Conservation (phyloP, 495 filamentous ascomycete genomes). For the Xylaria venustula region DNA sequence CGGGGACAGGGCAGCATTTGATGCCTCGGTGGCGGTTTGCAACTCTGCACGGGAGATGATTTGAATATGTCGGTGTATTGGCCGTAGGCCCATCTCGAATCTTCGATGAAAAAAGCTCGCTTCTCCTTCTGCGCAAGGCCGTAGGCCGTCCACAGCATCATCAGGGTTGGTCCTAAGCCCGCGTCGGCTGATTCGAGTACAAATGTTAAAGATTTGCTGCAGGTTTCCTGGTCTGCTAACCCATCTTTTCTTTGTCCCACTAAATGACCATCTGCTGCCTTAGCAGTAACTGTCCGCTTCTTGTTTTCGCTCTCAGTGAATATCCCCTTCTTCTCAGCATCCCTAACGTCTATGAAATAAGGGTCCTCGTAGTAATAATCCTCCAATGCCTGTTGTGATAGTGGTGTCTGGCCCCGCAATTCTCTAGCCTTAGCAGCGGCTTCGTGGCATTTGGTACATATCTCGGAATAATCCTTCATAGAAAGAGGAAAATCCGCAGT, state of each 20-base stretch:
- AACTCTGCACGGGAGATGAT: conserved; percentile 55
- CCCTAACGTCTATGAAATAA: conserved; percentile 65
- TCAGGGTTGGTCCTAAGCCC: conserved; percentile 65
- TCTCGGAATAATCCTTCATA: conserved; percentile 55
- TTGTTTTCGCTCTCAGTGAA: conserved; percentile 40
- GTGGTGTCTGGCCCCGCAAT: conserved; percentile 39
- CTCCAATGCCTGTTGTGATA: conserved; percentile 38
- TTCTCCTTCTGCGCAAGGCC: conserved; percentile 68
- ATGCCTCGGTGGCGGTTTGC: conserved; percentile 58
- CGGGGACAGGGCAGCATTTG: conserved; percentile 71
- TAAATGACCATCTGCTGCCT: conserved; percentile 29
- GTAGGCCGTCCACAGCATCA: conserved; percentile 75
- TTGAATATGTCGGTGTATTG: conserved; percentile 64
- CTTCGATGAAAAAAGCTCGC: conserved; percentile 72
- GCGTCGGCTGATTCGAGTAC: conserved; percentile 65
- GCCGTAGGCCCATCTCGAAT: conserved; percentile 74
- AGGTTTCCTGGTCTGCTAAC: conserved; percentile 47
- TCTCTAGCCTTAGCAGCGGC: conserved; percentile 50
- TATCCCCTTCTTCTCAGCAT: conserved; percentile 58
- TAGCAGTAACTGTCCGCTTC: conserved; percentile 23
- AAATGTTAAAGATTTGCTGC: conserved; percentile 66
- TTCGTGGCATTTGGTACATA: conserved; percentile 59
- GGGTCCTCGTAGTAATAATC: conserved; percentile 59
- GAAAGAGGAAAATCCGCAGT: conserved; percentile 57
- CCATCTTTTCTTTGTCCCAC: conserved; percentile 36